A percentile compares a stretch with the other conserved stretches of the same genome.
phyloP scores from a whole-genome alignment of 139 green algal genomes.

The Closterium sp. region DNA sequence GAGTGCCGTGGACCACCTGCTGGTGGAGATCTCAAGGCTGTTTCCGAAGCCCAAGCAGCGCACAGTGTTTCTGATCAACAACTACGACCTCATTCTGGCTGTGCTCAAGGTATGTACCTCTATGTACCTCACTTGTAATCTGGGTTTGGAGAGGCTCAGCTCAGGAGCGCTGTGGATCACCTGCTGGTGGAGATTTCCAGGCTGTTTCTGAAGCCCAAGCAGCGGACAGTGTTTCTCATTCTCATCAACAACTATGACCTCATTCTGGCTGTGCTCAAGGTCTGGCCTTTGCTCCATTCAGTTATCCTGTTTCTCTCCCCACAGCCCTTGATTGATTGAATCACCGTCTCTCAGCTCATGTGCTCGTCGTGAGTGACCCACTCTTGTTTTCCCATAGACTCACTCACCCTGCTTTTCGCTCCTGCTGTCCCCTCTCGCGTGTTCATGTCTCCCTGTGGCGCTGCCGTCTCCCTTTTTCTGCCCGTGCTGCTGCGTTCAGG shows the following conservation, averaged over 20 bases:
- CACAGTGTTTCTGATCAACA: constrained; percentile 87
- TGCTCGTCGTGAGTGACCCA: too few species aligned
- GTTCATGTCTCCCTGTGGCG: not conserved
- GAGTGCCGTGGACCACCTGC: constrained; percentile 63
- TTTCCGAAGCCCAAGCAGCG: constrained; percentile 49
- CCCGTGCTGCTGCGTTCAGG: not conserved
- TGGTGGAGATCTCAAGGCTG: constrained; percentile 63
- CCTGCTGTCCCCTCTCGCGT: not conserved
- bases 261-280: constrained; percentile 67
- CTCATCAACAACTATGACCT: constrained; percentile 86
- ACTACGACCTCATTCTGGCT: constrained; percentile 78
- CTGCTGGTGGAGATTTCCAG: constrained; percentile 28
- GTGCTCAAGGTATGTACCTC: constrained; percentile 59
- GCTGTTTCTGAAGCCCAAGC: constrained; percentile 24
- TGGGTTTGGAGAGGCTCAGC: not conserved
- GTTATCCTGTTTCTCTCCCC: too few species aligned
- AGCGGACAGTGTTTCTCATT: constrained; percentile 81
- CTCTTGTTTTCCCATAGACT: too few species aligned
- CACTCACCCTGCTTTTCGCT: too few species aligned
- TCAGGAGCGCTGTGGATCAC: constrained; percentile 4
- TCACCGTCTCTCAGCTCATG: too few species aligned
- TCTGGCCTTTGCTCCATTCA: not conserved
- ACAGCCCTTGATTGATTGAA: too few species aligned
- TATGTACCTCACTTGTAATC: not conserved
- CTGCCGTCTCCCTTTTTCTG: not conserved